Base-by-base conservation (phyloP, 345 rosid species). In the Eucalyptus victrix region DNA sequence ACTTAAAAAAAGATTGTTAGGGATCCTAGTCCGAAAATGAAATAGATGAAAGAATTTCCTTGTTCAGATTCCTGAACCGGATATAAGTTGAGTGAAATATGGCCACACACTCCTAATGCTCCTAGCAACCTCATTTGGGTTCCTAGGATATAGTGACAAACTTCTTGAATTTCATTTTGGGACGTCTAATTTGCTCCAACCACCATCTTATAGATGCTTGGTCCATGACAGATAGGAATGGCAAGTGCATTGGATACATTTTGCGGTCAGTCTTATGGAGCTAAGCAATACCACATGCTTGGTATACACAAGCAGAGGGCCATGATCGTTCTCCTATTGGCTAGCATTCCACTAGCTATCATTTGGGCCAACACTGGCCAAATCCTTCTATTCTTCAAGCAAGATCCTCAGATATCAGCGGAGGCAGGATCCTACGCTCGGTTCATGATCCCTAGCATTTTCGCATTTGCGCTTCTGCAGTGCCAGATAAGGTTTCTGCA, bases 401-500 rank as follows among this genome's bases (percentile, higher is more conserved):
- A 72, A 72, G 45, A 72, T 72, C 81, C 81, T 19, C 81, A 72
- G 45, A 72, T 72, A 72, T 72, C 81, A 0, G 15, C 15, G 5
- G 81, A 72, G 81, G 81, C 81, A 37, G 81, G 81, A 72, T 72
- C 45, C 28, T 72, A 37, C 1, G 81, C 81, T 19, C 81, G 4
- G 5, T 72, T 72, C 15, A 72, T 72, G 81, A 72, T 72, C 81
- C 81, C 81, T 10, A 37, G 81, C 28, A 72, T 72, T 72, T 72
- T 72, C 5, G 81, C 81, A 0, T 72, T 3, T 72, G 81, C 81
- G 1, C 81, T 72, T 4, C 81, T 72, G 28, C 81, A 37, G 14
- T 72, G 81, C 28, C 81, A 72, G 0, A 4, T 92, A 89, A 93
- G 92, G 65, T 94, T 95, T 92, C 80, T 95, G 87, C 94, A 93